phyloP scores from a whole-genome alignment of 805 yeast species.

The Saturnispora bothae region DNA sequence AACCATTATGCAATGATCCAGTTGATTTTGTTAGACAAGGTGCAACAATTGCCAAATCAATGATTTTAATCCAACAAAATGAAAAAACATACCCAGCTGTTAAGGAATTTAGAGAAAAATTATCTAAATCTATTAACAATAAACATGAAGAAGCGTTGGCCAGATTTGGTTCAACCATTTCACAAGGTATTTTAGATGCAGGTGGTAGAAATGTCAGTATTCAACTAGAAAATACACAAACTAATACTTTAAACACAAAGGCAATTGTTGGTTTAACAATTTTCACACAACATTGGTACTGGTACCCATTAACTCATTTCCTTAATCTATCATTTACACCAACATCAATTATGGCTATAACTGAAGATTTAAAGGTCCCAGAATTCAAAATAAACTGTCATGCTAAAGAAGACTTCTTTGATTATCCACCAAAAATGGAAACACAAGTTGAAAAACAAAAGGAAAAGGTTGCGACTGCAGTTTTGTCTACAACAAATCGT shows the following conservation, averaged over 20 bases:
- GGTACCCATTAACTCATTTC: conserved; percentile 97
- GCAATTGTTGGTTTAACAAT: conserved; percentile 88
- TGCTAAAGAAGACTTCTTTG: conserved; percentile 68
- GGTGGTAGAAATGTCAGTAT: conserved; percentile 98
- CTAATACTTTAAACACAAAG: conserved; percentile 81
- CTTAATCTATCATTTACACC: conserved; percentile 86
- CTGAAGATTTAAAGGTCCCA: conserved; percentile 78
- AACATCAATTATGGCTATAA: conserved; percentile 80
- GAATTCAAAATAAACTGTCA: conserved; percentile 73
- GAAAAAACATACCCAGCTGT: conserved; percentile 77
- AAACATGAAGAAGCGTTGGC: conserved; percentile 96
- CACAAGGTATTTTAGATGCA: conserved; percentile 97
- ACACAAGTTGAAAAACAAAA: conserved; percentile 72
- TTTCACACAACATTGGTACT: conserved; percentile 92
- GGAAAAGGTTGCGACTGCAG: conserved; percentile 87
- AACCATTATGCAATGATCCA: conserved; percentile 86
- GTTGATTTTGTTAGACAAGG: conserved; percentile 98
- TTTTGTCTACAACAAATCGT: conserved; percentile 82
- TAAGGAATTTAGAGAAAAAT: conserved; percentile 59
- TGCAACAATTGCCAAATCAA: conserved; percentile 82
- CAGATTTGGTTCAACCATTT: conserved; percentile 92
- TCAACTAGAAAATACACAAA: conserved; percentile 75
- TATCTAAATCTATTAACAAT: conserved; percentile 65
- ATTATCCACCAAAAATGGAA: conserved; percentile 82
- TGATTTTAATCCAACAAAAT: conserved; percentile 83